A percentile compares a stretch with the other conserved stretches of the same genome.
Conservation (phyloP, 2,329 filamentous ascomycete species). For the Graphilbum sp. region DNA sequence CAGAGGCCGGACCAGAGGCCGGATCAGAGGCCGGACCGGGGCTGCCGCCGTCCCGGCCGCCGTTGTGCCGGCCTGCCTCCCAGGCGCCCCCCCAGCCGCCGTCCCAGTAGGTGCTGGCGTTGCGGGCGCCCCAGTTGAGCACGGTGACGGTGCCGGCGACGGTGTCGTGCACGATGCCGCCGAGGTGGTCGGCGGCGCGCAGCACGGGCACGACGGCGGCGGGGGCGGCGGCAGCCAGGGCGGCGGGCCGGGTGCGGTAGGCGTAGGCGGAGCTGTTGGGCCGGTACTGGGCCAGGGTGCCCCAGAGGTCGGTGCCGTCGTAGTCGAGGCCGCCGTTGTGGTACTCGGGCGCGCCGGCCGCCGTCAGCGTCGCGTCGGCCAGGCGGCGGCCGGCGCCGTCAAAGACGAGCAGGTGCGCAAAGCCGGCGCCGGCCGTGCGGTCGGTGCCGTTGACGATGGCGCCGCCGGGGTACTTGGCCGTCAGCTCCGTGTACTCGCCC, state of each 20-base stretch:
- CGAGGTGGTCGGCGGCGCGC: constrained; percentile 24
- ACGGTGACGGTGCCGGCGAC: constrained; percentile 19
- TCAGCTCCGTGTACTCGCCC: constrained; percentile 25
- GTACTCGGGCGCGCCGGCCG: constrained; percentile 20
- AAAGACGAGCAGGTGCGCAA: constrained; percentile 28
- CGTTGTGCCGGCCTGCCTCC: no score
- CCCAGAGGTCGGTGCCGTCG: constrained; percentile 30
- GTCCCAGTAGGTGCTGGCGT: constrained; percentile 15
- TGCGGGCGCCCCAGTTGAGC: constrained; percentile 29
- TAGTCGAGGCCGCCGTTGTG: constrained; percentile 32
- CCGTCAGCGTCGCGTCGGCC: constrained; percentile 26
- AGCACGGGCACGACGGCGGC: constrained; percentile 13
- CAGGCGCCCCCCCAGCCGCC: not conserved
- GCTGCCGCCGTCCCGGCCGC: no score
- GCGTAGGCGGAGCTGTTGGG: constrained; percentile 28
- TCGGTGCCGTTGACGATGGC: constrained; percentile 37
- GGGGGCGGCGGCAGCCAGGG: constrained; percentile 14
- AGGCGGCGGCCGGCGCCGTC: constrained; percentile 23
- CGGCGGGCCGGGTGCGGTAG: constrained; percentile 21
- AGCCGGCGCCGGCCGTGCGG: constrained; percentile 15
- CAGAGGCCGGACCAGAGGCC: no score
- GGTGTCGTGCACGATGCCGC: constrained; percentile 27
- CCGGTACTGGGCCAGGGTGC: constrained; percentile 27
- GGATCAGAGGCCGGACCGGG: no score
- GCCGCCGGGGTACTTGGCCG: constrained; percentile 20